Conservation (phyloP, 129 eudicot genomes). For the Flaveria bidentis region DNA sequence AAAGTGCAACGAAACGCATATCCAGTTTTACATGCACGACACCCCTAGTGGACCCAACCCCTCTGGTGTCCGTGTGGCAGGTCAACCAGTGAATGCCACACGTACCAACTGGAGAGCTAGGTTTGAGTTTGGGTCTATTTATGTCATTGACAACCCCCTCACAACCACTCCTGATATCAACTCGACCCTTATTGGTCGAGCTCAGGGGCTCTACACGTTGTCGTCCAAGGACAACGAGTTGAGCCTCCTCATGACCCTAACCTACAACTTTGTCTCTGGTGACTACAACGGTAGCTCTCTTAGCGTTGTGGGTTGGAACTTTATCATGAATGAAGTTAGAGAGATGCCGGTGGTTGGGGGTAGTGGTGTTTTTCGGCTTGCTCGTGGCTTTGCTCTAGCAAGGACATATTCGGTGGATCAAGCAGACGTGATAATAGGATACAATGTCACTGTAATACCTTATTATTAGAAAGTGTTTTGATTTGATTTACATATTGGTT, state of each 20-base stretch:
- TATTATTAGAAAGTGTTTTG: constrained; percentile 20
- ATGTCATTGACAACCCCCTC: constrained; percentile 41
- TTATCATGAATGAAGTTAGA: constrained; percentile 27
- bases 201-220: constrained; percentile 41
- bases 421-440: constrained; percentile 40
- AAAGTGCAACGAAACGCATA: constrained; percentile 35
- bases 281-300: constrained; percentile 43
- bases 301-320: constrained; percentile 37
- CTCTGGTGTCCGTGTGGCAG: constrained; percentile 34
- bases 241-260: constrained; percentile 40
- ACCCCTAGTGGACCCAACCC: constrained; percentile 44
- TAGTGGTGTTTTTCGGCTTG: constrained; percentile 41
- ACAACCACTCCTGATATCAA: constrained; percentile 36
- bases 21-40: constrained; percentile 71
- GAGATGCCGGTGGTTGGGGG: constrained; percentile 57
- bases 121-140: constrained; percentile 34
- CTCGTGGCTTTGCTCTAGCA: constrained; percentile 43
- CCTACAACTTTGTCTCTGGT: constrained; percentile 32
- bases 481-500: not conserved
- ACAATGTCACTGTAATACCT: constrained; percentile 33
- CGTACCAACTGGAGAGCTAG: not conserved
- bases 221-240: constrained; percentile 22
- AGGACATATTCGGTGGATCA: constrained; percentile 22
- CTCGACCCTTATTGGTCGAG: constrained; percentile 51
- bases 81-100: constrained; percentile 22